These are phyloP conservation scores for Senna tora DNA, from an alignment of 306 rosid species.

Conservation along the genomic window DNA sequence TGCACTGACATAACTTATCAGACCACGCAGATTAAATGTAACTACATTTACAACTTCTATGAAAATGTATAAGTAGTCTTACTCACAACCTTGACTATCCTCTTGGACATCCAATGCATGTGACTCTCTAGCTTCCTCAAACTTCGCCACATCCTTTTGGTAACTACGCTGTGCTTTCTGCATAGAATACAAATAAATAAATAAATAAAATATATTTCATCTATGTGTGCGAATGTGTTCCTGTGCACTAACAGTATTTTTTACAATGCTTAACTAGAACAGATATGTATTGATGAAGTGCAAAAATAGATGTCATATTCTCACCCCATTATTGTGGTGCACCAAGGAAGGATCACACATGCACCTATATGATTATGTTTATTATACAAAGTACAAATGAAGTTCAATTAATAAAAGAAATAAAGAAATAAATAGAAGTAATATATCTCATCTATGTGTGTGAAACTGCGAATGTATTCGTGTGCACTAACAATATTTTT, in stretches of 20 bases:
- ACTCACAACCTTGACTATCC: conserved; percentile 70
- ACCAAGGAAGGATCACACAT: not conserved
- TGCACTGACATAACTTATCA: conserved; percentile 23
- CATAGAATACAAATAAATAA: conserved; percentile 33
- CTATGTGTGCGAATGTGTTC: not conserved
- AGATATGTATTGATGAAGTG: conserved; percentile 16
- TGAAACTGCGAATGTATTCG: conserved; percentile 12
- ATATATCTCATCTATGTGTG: not conserved
- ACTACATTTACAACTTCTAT: conserved; percentile 1
- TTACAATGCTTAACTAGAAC: conserved; percentile 2
- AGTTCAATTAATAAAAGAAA: not conserved
- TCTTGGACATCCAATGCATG: conserved; percentile 44
- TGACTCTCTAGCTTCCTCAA: conserved; percentile 65
- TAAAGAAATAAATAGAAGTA: conserved; percentile 16
- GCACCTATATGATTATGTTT: too few relatives aligned
- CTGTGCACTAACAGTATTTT: conserved; percentile 6
- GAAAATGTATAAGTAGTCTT: conserved; percentile 22
- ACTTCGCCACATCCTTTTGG: conserved; percentile 78
- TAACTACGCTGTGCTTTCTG: conserved; percentile 96
- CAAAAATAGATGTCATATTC: not conserved
- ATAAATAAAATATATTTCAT: not conserved
- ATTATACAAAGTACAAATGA: not conserved
- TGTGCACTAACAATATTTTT: not conserved
- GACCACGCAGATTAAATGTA: conserved; percentile 18
- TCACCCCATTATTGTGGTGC: not conserved